Evolutionary conservation across 441 rosid species (phyloP), one percentile per base, ranked within the genome.

Genomic region (Croton setiger): DNA sequence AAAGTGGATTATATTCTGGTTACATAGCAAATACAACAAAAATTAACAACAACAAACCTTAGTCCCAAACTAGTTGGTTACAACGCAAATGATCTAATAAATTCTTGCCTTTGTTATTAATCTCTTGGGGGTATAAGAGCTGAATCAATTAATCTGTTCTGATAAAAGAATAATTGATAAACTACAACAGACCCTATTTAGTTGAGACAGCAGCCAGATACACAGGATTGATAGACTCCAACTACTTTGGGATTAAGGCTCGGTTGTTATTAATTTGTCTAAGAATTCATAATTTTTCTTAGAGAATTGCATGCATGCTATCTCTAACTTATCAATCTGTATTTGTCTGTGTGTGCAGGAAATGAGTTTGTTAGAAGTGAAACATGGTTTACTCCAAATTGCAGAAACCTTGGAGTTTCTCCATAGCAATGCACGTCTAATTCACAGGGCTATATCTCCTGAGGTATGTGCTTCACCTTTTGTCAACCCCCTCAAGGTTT

Each of bases 361-460:
- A 80, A 95, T 95, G 93, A 78, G 99, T 47, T 80, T 95, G 84
- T 86, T 95, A 81, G 99, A 95, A 84, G 87, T 92, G 86, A 95
- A 95, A 82, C 98, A 95, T 66, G 98, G 99, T 53, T 84, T 92
- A 73, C 91, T 92, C 53, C 99, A 95, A 78, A 81, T 92, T 48
- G 88, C 98, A 0, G 99, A 95, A 83, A 75, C 99, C n/a, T 85
- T 95, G 83, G 93, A 92, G 73, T 92, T 95, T 78, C 88, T 95
- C 66, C 99, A 92, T 77, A 92, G 83, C 79, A 89, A 95, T 64
- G 98, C 99, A 5, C 85, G 67, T 47, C 97, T 95, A 58, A 76
- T 95, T 74, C 99, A 92, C 74, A 86, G 93, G 27, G 89, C 98
- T 69, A 76, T 92, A 74, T 83, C 98, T 44, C 99, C 97, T 5